A percentile compares a stretch with the other conserved stretches of the same genome.
Evolutionary conservation across 2,329 filamentous ascomycete genomes (phyloP).

Genomic region (Nigrospora sphaerica): DNA sequence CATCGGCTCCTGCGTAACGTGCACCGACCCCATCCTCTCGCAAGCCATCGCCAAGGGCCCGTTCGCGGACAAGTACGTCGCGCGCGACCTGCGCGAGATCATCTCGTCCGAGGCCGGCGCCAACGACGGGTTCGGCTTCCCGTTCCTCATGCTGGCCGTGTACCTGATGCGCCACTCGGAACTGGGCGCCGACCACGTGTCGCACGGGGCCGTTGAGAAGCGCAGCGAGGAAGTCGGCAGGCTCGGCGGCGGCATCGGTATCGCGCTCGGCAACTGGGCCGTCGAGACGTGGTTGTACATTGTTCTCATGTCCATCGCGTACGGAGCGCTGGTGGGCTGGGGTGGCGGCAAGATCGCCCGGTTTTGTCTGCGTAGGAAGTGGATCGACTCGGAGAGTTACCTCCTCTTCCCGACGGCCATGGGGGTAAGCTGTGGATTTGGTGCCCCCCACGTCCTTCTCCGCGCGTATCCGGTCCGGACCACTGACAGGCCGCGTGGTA

Average conservation of each 20-base stretch:
- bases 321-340: constrained; percentile 45
- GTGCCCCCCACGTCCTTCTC: not conserved
- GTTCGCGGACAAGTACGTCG: constrained; percentile 55
- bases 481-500: constrained; percentile 8
- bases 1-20: constrained; percentile 54
- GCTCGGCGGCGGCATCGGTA: constrained; percentile 11
- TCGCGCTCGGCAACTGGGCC: constrained; percentile 42
- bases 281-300: constrained; percentile 55
- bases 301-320: constrained; percentile 43
- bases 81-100: constrained; percentile 49
- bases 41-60: constrained; percentile 56
- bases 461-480: not conserved
- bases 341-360: constrained; percentile 38
- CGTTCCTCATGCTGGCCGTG: constrained; percentile 51
- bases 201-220: constrained; percentile 19
- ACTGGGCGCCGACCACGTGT: constrained; percentile 24
- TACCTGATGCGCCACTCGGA: constrained; percentile 43
- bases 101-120: constrained; percentile 56
- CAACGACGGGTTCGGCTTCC: constrained; percentile 57
- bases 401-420: constrained; percentile 43
- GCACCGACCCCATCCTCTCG: constrained; percentile 55
- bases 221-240: constrained; percentile 34
- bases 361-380: constrained; percentile 35
- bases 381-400: constrained; percentile 50
- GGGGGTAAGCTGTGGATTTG: constrained; percentile 26